Evolutionary conservation across 2,329 filamentous ascomycete genomes (phyloP), one percentile per base, ranked within the genome.

Genomic region (Hirsutella thompsonii): DNA sequence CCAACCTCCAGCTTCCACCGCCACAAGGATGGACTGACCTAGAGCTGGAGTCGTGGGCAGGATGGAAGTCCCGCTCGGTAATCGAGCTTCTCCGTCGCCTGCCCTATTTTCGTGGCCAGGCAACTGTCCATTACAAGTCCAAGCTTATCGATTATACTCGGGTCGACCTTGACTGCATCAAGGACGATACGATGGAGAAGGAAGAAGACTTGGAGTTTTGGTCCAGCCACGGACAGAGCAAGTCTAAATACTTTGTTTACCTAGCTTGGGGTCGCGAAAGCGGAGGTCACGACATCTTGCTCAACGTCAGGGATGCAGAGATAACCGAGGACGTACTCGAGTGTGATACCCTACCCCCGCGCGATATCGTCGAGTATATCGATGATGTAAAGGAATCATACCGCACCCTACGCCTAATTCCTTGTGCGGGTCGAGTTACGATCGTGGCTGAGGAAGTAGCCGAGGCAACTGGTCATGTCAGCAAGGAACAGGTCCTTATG

Each of bases 21-120:
- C 42, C 45, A 13, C 47, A 44, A 18, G 59, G 59, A 37, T 62
- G 57, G 58, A 55, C 58, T 13, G 41, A 40, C 10, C 47, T 56
- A 14, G 53, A 48, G 5, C 33, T 43, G 16, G 47, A 52, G 11
- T 35, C 32, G 19, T 53, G 32, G 5, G 33, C 11, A 18, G 21
- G 42, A 40, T 56, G 48, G 37, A 55, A 53, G 46, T 47, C 53
- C 4, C 50, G 53, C 37, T 41, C 49, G 36, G 47, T 50, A 8
- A 39, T 54, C 11, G 41, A 49, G 33, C 46, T 58, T n/a, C 44
- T 57, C 2, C 47, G 50, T 20, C 47, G 52, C 37, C 47, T 58
- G 2, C 53, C 55, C 28, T 58, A 54, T 41, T 38, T 52, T 35
- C 38, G 42, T 23, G 36, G 34, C 20, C 37, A 9, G 14, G 13